These are phyloP conservation scores for Rhizopus stolonifer DNA, from an alignment of 371 early-diverging fungal genomes.

Conservation along the genomic window DNA sequence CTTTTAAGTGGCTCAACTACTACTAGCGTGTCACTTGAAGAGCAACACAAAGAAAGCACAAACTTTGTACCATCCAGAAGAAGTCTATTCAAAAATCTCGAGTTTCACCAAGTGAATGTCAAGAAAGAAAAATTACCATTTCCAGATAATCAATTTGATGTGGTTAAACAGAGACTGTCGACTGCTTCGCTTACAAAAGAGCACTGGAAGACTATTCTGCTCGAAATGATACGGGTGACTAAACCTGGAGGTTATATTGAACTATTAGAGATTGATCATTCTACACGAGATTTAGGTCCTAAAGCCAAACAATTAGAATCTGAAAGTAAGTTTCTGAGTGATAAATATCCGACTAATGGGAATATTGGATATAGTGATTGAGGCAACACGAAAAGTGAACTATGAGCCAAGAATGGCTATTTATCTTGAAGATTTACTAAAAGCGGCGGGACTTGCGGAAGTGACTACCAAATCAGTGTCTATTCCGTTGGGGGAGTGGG, in stretches of 20 bases:
- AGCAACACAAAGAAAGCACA: not conserved
- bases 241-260: constrained; percentile 38
- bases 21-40: not conserved
- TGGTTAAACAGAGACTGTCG: constrained; percentile 26
- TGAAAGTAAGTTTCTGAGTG: constrained; percentile 13
- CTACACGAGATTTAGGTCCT: constrained; percentile 10
- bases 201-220: constrained; percentile 23
- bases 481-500: constrained; percentile 33
- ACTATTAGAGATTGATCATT: constrained; percentile 34
- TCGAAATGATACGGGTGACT: constrained; percentile 16
- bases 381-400: constrained; percentile 9
- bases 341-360: too few relatives aligned
- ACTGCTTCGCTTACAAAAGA: constrained; percentile 17
- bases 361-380: constrained; percentile 23
- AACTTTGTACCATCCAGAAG: constrained; percentile 1
- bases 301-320: constrained; percentile 13
- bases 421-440: constrained; percentile 17
- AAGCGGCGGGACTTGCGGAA: constrained; percentile 19
- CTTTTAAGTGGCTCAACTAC: too few relatives aligned
- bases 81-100: constrained; percentile 20
- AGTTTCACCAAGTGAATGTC: constrained; percentile 23
- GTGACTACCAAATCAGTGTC: constrained; percentile 21
- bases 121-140: constrained; percentile 22
- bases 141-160: constrained; percentile 32
- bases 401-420: constrained; percentile 25